These are phyloP conservation scores for Clavaria fumosa DNA, from an alignment of 768 basidiomycete species.

Conservation along the genomic window DNA sequence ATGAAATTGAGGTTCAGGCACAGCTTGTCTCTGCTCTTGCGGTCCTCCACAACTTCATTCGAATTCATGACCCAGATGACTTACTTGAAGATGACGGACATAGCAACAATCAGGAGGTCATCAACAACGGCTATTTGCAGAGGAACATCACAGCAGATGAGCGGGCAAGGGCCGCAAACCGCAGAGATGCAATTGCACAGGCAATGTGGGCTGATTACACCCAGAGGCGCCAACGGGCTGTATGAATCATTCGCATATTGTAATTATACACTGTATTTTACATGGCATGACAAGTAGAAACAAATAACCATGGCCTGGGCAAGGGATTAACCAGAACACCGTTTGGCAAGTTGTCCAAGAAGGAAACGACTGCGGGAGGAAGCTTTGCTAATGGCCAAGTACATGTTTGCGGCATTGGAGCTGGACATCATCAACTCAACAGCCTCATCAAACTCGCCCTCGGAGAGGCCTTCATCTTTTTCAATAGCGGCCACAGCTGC, in stretches of 20 bases:
- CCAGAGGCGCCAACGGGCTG: conserved; percentile 9
- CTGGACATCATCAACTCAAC: conserved; percentile 1
- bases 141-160: conserved; percentile 4
- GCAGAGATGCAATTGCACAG: conserved; percentile 9
- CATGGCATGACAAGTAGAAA: too few species aligned
- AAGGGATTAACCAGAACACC: background rate
- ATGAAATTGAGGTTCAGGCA: conserved; percentile 15
- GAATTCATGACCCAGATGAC: conserved; percentile 17
- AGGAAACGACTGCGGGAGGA: too few species aligned
- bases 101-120: conserved; percentile 8
- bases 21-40: conserved; percentile 15
- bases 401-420: conserved; percentile 1
- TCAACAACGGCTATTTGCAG: background rate
- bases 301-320: background rate
- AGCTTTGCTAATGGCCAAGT: too few species aligned
- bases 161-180: conserved; percentile 5
- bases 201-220: too few species aligned
- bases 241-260: conserved; percentile 3
- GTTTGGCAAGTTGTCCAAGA: too few species aligned
- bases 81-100: conserved; percentile 10
- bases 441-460: conserved; percentile 1
- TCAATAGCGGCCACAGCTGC: conserved; percentile 2
- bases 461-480: too few species aligned
- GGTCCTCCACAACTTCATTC: conserved; percentile 21
- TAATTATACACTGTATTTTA: too few species aligned